These are phyloP conservation scores for Luffa acutangula DNA, from an alignment of 306 rosid species.

Conservation along the genomic window DNA sequence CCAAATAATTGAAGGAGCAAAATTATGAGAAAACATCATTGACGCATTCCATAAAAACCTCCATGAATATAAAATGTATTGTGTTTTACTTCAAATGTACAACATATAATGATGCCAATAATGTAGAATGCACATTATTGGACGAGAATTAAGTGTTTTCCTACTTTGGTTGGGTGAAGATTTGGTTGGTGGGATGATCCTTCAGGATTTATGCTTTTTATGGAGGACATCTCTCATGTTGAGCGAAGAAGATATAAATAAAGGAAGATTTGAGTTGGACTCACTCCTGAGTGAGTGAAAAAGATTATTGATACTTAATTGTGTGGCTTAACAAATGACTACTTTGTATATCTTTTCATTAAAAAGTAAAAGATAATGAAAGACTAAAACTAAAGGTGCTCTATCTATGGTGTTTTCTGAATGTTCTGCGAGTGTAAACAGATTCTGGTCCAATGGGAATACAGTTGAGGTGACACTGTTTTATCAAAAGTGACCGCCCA, in stretches of 20 bases:
- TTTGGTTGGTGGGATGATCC: neutral
- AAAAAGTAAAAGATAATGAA: neutral
- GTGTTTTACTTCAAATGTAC: neutral
- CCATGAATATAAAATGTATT: neutral
- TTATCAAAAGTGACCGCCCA: neutral
- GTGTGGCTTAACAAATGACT: neutral
- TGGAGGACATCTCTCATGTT: neutral
- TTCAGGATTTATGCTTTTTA: neutral
- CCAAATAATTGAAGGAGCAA: neutral
- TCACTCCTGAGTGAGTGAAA: neutral
- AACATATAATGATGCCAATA: neutral
- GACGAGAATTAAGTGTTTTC: neutral
- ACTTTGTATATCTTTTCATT: neutral
- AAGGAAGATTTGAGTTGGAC: neutral
- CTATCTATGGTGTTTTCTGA: neutral
- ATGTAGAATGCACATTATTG: neutral
- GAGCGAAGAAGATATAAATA: neutral
- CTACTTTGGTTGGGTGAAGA: neutral
- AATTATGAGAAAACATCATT: slow-evolving; percentile 1
- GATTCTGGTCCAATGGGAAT: neutral
- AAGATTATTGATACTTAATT: neutral
- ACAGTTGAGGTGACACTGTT: neutral
- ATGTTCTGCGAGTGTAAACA: neutral
- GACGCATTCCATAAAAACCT: neutral
- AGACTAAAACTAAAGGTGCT: neutral